These are phyloP conservation scores for Mortierella sp. DNA, from an alignment of 371 early-diverging fungal genomes.

Conservation along the genomic window DNA sequence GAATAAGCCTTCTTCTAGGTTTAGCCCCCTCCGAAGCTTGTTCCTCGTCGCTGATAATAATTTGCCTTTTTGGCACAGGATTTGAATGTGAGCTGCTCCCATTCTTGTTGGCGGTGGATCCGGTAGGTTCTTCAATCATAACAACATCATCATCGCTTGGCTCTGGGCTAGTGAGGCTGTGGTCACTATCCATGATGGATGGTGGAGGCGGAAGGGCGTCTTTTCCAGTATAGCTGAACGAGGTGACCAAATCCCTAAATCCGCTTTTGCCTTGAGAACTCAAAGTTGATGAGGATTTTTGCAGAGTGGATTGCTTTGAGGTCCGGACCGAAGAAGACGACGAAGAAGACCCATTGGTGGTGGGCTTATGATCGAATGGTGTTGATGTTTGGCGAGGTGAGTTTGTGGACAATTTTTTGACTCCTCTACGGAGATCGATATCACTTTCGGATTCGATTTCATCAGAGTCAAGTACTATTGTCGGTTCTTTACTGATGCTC, in stretches of 20 bases:
- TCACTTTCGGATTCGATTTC: constrained; percentile 37
- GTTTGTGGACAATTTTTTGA: constrained; percentile 25
- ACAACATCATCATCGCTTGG: constrained; percentile 16
- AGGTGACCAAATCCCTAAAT: constrained; percentile 35
- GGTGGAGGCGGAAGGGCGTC: constrained; percentile 20
- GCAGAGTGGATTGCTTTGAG: background rate
- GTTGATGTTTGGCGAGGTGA: constrained; percentile 24
- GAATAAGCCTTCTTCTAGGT: constrained; percentile 32
- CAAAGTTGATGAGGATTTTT: background rate
- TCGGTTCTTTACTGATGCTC: background rate
- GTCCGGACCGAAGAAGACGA: background rate
- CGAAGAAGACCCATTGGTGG: background rate
- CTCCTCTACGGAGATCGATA: constrained; percentile 30
- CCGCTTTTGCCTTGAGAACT: constrained; percentile 15
- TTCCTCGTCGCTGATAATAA: constrained; percentile 47
- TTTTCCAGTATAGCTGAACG: constrained; percentile 43
- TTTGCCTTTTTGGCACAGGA: constrained; percentile 21
- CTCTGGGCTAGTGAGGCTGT: constrained; percentile 31
- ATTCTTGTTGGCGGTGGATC: background rate
- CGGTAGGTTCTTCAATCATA: constrained; percentile 11
- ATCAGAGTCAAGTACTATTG: constrained; percentile 6
- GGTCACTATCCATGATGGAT: constrained; percentile 15
- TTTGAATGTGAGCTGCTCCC: background rate
- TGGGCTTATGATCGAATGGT: background rate
- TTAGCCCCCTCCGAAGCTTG: constrained; percentile 19